A percentile compares a stretch with the other conserved stretches of the same genome.
Evolutionary conservation across 192 early-diverging fungal genomes (phyloP).

Genomic region (Coemansia sp.): DNA sequence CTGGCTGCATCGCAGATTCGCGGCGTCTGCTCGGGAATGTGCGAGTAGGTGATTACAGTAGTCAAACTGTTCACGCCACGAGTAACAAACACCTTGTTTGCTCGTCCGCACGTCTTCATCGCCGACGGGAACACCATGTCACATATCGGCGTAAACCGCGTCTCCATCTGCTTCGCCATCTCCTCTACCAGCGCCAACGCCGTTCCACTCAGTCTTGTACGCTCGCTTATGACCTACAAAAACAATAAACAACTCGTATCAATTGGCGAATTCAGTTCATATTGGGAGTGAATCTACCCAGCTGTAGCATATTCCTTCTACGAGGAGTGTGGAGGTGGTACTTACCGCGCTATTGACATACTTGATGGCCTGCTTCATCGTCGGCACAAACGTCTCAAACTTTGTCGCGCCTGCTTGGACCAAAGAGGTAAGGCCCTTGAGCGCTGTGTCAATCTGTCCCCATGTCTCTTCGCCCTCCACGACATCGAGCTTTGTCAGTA

Average conservation of each 20-base stretch:
- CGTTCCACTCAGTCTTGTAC: slow-evolving; percentile 76
- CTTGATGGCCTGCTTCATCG: slow-evolving; percentile 57
- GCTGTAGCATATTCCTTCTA: neutral
- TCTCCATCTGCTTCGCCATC: slow-evolving; percentile 62
- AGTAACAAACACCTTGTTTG: slow-evolving; percentile 76
- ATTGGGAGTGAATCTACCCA: neutral
- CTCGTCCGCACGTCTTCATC: slow-evolving; percentile 67
- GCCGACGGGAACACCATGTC: slow-evolving; percentile 67
- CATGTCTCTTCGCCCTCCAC: slow-evolving; percentile 74
- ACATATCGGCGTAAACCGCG: slow-evolving; percentile 61
- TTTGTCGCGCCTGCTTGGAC: slow-evolving; percentile 48
- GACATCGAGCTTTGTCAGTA: slow-evolving; percentile 46
- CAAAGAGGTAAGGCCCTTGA: slow-evolving; percentile 55
- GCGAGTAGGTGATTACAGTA: slow-evolving; percentile 63
- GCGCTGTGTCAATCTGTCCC: slow-evolving; percentile 63
- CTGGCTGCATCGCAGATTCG: slow-evolving; percentile 59
- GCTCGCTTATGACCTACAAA: slow-evolving; percentile 69
- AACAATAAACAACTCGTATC: neutral
- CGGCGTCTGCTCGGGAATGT: slow-evolving; percentile 59
- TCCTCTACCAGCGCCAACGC: slow-evolving; percentile 66
- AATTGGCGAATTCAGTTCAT: slow-evolving; percentile 3
- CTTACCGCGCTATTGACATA: slow-evolving; percentile 61
- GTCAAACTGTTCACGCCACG: slow-evolving; percentile 65
- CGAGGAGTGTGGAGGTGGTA: neutral
- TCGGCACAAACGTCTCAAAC: slow-evolving; percentile 50